Evolutionary conservation across 306 rosid genomes (phyloP).

Genomic region (Quillaja saponaria): DNA sequence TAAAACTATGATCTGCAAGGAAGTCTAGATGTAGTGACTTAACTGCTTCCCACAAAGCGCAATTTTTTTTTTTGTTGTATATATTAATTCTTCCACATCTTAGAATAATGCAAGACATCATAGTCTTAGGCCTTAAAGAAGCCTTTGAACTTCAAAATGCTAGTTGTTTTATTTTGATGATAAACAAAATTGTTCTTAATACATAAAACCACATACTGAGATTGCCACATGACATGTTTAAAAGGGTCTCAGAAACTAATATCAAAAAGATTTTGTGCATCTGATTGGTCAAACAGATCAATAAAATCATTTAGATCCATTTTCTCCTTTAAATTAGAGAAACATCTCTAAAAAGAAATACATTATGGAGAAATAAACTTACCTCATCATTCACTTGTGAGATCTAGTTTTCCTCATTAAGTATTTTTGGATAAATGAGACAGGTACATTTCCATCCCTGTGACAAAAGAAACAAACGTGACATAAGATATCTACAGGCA

Average conservation of each 20-base stretch:
- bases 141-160: too few species aligned
- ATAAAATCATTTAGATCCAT: not conserved
- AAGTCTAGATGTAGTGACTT: not conserved
- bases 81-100: too few species aligned
- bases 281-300: conserved; percentile 11
- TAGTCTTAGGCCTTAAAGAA: too few species aligned
- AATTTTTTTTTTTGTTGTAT: too few species aligned
- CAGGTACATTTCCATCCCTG: conserved; percentile 70
- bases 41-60: too few species aligned
- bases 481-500: conserved; percentile 19
- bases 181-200: too few species aligned
- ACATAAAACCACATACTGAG: too few species aligned
- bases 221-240: too few species aligned
- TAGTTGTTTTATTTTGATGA: too few species aligned
- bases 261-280: conserved; percentile 2
- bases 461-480: conserved; percentile 26
- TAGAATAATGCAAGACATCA: too few species aligned
- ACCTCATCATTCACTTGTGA: conserved; percentile 73
- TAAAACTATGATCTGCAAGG: not conserved
- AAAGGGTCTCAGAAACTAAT: not conserved
- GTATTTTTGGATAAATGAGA: conserved; percentile 62
- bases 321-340: not conserved
- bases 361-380: conserved; percentile 1
- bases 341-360: not conserved
- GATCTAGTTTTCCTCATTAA: conserved; percentile 63